Percentiles rank a stretch among this genome's conserved stretches.
Evolutionary conservation across 768 basidiomycete genomes (phyloP).

Genomic region (Tulasnella sp.): DNA sequence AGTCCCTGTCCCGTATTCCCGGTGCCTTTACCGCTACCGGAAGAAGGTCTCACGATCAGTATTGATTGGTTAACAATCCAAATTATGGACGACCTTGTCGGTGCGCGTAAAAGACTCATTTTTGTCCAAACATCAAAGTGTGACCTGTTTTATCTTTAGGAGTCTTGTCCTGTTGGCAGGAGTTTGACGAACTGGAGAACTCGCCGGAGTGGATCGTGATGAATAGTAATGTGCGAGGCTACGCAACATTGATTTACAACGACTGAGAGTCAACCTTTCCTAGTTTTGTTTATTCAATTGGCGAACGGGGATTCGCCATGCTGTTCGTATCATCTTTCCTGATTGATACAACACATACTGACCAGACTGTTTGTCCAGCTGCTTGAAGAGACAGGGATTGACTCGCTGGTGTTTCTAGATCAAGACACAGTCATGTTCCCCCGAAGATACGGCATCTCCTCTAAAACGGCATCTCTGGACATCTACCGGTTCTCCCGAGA

Average conservation of each 20-base stretch:
- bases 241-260: background rate
- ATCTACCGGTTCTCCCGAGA: background rate
- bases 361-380: background rate
- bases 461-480: background rate
- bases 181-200: background rate
- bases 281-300: background rate
- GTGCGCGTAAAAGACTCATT: background rate
- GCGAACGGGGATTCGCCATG: background rate
- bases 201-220: background rate
- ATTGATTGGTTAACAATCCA: constrained; percentile 8
- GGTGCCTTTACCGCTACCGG: background rate
- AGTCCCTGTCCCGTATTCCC: background rate
- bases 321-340: background rate
- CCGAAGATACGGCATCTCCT: background rate
- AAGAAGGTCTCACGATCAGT: background rate
- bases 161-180: background rate
- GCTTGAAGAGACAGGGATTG: background rate
- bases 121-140: background rate
- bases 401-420: constrained; percentile 4
- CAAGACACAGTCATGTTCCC: background rate
- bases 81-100: constrained; percentile 5
- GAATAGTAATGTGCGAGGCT: background rate
- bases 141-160: background rate
- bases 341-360: background rate
- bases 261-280: background rate